These are phyloP conservation scores for Linnemannia exigua DNA, from an alignment of 192 early-diverging fungal species.

Conservation along the genomic window DNA sequence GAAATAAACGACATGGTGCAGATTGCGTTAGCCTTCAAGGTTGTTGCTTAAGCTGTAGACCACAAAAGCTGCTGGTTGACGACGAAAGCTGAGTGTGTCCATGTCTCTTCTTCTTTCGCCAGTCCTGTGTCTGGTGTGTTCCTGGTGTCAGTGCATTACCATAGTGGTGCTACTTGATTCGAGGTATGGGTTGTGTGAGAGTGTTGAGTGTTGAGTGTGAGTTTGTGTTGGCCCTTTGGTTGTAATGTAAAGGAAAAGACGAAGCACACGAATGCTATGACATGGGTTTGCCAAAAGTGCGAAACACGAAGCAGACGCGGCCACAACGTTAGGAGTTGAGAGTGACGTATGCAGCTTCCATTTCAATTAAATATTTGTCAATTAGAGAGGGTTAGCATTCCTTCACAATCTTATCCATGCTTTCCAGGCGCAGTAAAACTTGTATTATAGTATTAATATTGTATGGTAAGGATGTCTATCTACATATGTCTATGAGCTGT, in stretches of 20 bases:
- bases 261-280: background rate
- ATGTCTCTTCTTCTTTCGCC: background rate
- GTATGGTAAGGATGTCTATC: background rate
- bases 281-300: background rate
- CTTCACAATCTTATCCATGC: no score
- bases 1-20: background rate
- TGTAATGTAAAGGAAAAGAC: background rate
- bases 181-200: background rate
- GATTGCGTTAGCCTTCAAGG: background rate
- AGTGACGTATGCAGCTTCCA: conserved; percentile 21
- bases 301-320: conserved; percentile 35
- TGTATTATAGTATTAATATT: no score
- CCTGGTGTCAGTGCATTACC: background rate
- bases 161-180: conserved; percentile 8
- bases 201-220: background rate
- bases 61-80: background rate
- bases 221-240: background rate
- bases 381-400: conserved; percentile 17
- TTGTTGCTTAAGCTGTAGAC: background rate
- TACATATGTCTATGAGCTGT: background rate
- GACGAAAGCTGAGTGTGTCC: background rate
- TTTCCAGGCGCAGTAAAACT: no score
- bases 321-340: no score
- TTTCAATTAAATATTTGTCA: background rate
- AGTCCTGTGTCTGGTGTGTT: background rate